Evolutionary conservation across 2,329 filamentous ascomycete genomes (phyloP).

Genomic region (Ramichloridium luteum): DNA sequence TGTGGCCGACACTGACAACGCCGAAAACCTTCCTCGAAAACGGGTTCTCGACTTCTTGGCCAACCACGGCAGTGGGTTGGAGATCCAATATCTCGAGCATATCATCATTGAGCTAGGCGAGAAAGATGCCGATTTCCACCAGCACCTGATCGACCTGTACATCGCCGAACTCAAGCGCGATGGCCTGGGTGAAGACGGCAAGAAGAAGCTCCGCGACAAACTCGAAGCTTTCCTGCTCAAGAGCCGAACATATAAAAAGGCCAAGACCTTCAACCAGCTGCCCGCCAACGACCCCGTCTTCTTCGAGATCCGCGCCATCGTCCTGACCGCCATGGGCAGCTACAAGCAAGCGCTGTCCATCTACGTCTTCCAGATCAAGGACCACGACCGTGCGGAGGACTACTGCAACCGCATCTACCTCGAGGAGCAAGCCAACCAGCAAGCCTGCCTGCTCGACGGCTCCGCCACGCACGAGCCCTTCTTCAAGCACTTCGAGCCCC

Average conservation of each 20-base stretch:
- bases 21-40: constrained; percentile 72
- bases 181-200: constrained; percentile 23
- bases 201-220: constrained; percentile 35
- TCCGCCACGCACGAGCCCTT: constrained; percentile 9
- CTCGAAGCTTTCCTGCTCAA: constrained; percentile 63
- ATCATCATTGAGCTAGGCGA: constrained; percentile 81
- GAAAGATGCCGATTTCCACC: constrained; percentile 73
- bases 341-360: constrained; percentile 95
- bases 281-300: constrained; percentile 72
- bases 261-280: constrained; percentile 57
- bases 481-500: constrained; percentile 29
- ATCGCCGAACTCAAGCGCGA: constrained; percentile 40
- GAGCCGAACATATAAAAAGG: constrained; percentile 62
- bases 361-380: constrained; percentile 86
- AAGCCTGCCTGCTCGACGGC: constrained; percentile 15
- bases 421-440: constrained; percentile 27
- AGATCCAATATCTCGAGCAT: constrained; percentile 78
- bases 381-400: constrained; percentile 87
- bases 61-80: constrained; percentile 55
- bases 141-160: constrained; percentile 64
- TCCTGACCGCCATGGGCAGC: constrained; percentile 87
- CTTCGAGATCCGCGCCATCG: constrained; percentile 78
- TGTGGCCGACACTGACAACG: constrained; percentile 84
- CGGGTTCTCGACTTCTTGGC: constrained; percentile 64
- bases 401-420: constrained; percentile 86